phyloP scores from a whole-genome alignment of 768 basidiomycete species.

The Suillus lakei region DNA sequence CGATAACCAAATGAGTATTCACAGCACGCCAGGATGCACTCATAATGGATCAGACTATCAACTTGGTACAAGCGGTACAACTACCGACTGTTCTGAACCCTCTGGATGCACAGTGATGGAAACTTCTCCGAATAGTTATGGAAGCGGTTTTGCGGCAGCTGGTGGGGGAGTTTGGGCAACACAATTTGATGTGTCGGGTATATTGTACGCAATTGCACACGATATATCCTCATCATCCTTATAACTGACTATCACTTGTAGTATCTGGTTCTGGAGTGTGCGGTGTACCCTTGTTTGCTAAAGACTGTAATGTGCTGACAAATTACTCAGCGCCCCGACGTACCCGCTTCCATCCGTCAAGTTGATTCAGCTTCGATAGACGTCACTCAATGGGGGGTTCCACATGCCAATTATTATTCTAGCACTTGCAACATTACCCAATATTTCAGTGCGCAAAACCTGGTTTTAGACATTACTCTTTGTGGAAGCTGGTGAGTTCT shows the following conservation, averaged over 20 bases:
- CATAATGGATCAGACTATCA: constrained; percentile 35
- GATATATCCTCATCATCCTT: neutral
- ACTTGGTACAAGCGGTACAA: constrained; percentile 33
- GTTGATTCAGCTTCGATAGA: constrained; percentile 41
- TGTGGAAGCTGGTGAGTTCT: constrained; percentile 51
- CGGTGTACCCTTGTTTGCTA: constrained; percentile 21
- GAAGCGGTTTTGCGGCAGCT: constrained; percentile 22
- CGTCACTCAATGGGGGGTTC: constrained; percentile 48
- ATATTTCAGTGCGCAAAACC: constrained; percentile 52
- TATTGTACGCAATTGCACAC: constrained; percentile 42
- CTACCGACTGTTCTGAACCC: constrained; percentile 25
- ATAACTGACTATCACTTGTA: constrained; percentile 20
- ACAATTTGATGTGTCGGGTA: constrained; percentile 65
- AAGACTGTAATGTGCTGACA: constrained; percentile 18
- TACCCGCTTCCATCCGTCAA: constrained; percentile 41
- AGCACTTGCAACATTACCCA: constrained; percentile 47
- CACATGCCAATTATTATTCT: constrained; percentile 48
- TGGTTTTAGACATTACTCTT: constrained; percentile 59
- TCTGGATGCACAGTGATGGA: constrained; percentile 37
- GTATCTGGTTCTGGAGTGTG: constrained; percentile 57
- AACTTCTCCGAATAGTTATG: constrained; percentile 34
- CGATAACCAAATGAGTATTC: constrained; percentile 62
- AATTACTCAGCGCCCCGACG: constrained; percentile 35
- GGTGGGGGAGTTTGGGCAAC: constrained; percentile 74
- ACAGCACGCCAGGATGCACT: constrained; percentile 48